These are phyloP conservation scores for Suhomyces wounanorum DNA, from an alignment of 1,139 yeast genomes.

Conservation along the genomic window DNA sequence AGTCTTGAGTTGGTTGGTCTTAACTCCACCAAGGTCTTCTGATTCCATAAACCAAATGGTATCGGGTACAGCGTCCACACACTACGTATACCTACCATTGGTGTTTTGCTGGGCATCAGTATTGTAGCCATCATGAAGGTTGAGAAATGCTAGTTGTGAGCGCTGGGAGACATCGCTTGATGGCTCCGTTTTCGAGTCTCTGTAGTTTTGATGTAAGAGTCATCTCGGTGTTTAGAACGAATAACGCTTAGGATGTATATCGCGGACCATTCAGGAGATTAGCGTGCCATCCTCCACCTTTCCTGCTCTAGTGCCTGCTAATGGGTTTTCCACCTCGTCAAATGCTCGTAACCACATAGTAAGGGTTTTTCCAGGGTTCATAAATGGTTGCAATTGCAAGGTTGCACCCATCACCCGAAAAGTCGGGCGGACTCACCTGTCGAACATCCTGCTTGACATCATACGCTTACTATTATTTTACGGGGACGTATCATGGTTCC, in stretches of 20 bases:
- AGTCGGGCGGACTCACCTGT: neutral
- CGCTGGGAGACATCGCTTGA: neutral
- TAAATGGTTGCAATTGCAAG: slow-evolving; percentile 1
- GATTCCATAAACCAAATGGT: too few relatives aligned
- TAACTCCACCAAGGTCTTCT: too few relatives aligned
- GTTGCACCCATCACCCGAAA: neutral
- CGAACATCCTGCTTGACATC: neutral
- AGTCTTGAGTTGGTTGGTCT: too few relatives aligned
- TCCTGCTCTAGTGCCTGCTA: too few relatives aligned
- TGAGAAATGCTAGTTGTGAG: neutral
- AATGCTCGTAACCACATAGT: neutral
- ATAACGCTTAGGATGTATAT: too few relatives aligned
- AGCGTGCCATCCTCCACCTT: too few relatives aligned
- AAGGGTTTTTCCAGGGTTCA: slow-evolving; percentile 1
- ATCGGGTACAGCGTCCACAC: too few relatives aligned
- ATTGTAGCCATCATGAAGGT: neutral
- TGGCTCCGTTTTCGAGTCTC: neutral
- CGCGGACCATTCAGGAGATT: too few relatives aligned
- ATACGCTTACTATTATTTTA: neutral
- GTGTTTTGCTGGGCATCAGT: neutral
- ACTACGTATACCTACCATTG: too few relatives aligned
- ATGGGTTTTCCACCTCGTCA: too few relatives aligned
- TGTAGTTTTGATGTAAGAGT: too few relatives aligned
- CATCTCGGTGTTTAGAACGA: too few relatives aligned
- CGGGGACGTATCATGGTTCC: neutral